These are phyloP conservation scores for Psophocarpus tetragonolobus DNA, from an alignment of 306 rosid species.

Conservation along the genomic window DNA sequence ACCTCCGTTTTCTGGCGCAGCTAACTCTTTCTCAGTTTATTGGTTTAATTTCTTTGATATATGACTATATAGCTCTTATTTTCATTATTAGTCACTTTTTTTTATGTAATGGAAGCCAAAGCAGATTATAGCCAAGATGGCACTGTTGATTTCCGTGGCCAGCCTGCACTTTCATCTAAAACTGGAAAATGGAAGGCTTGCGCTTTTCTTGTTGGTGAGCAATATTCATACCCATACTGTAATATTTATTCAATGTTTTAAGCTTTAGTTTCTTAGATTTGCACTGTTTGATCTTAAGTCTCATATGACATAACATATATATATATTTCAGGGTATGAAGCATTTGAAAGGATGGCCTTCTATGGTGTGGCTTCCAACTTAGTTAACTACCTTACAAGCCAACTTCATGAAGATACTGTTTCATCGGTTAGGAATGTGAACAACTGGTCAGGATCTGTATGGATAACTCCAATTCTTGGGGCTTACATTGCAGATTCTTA, in stretches of 20 bases:
- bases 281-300: neutral
- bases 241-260: neutral
- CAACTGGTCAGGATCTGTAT: conserved; percentile 94
- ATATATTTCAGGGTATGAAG: conserved; percentile 75
- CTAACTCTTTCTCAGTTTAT: conserved; percentile 20
- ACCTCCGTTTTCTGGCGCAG: conserved; percentile 5
- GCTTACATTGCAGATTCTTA: conserved; percentile 91
- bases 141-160: conserved; percentile 77
- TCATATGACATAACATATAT: neutral
- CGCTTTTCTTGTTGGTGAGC: conserved; percentile 87
- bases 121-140: conserved; percentile 70
- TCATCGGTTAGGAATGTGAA: conserved; percentile 94
- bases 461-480: conserved; percentile 95
- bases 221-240: neutral
- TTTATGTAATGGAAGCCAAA: conserved; percentile 64
- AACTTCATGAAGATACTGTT: conserved; percentile 91
- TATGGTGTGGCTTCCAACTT: conserved; percentile 92
- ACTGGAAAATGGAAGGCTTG: conserved; percentile 99
- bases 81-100: neutral
- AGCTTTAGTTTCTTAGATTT: neutral
- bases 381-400: conserved; percentile 81
- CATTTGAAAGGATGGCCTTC: conserved; percentile 99
- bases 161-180: conserved; percentile 70
- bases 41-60: conserved; percentile 22
- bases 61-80: conserved; percentile 15